Evolutionary conservation across 129 eudicot genomes (phyloP).

Genomic region (Erigeron canadensis): DNA sequence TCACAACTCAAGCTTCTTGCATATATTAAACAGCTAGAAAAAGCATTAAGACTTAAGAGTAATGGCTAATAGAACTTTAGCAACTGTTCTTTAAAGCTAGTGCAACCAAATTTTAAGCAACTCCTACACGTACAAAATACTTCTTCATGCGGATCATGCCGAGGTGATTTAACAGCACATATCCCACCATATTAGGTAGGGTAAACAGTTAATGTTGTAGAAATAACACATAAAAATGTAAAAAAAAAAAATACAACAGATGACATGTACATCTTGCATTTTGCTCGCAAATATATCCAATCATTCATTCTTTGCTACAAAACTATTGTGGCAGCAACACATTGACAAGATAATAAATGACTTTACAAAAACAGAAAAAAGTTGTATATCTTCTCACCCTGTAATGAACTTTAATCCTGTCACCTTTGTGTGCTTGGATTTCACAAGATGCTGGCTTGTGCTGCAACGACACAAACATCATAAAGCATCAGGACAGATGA

Average conservation of each 20-base stretch:
- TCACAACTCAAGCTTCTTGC: slow-evolving; percentile 2
- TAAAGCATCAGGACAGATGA: neutral
- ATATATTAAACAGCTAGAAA: neutral
- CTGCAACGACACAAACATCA: slow-evolving; percentile 46
- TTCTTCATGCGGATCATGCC: slow-evolving; percentile 17
- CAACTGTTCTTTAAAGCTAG: neutral
- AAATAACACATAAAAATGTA: neutral
- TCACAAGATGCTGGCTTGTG: slow-evolving; percentile 74
- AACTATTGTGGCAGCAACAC: neutral
- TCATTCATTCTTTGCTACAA: slow-evolving; percentile 4
- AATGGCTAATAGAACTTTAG: neutral
- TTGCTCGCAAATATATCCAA: neutral
- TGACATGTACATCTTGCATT: slow-evolving; percentile 9
- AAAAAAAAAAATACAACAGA: neutral
- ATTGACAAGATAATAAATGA: neutral
- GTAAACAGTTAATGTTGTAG: neutral
- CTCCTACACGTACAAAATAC: neutral
- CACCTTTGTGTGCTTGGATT: slow-evolving; percentile 96
- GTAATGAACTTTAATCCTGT: slow-evolving; percentile 81
- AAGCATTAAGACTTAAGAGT: neutral
- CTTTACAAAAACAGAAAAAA: neutral
- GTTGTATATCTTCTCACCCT: slow-evolving; percentile 60
- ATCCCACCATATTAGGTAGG: neutral
- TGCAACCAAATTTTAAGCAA: slow-evolving; percentile 8
- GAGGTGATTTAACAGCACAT: neutral